Percentiles rank a stretch among this genome's conserved stretches.
phyloP scores from a whole-genome alignment of 306 rosid genomes.

The Pueraria montana region DNA sequence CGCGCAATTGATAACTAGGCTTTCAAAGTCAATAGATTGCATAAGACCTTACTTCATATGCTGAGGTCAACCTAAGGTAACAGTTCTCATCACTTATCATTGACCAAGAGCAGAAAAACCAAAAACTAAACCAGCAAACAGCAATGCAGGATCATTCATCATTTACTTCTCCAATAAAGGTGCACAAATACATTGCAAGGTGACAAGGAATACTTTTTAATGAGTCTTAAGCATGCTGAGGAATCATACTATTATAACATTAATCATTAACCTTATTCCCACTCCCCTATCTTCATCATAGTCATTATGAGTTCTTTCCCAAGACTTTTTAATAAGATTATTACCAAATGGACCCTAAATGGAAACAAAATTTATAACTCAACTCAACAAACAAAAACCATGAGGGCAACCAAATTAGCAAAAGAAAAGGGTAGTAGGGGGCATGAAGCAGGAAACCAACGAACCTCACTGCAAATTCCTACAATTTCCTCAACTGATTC shows the following conservation, averaged over 20 bases:
- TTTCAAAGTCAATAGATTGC: constrained; percentile 24
- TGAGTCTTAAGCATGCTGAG: not conserved
- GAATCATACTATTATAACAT: not conserved
- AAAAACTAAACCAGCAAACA: constrained; percentile 32
- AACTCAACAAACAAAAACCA: not conserved
- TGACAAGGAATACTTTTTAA: not conserved
- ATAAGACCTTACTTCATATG: constrained; percentile 6
- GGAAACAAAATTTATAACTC: not conserved
- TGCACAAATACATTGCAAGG: constrained; percentile 29
- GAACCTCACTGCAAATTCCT: constrained; percentile 84
- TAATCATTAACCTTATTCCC: constrained; percentile 14
- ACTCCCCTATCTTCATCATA: constrained; percentile 3
- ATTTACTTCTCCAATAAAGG: constrained; percentile 15
- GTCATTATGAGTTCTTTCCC: not conserved
- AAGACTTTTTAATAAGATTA: not conserved
- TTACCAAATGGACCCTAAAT: too few relatives aligned
- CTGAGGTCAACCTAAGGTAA: not conserved
- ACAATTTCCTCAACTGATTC: constrained; percentile 79
- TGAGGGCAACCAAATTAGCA: constrained; percentile 29
- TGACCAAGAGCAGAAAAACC: constrained; percentile 25
- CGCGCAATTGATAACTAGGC: not conserved
- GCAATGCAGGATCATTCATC: constrained; percentile 3
- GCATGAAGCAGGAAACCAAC: constrained; percentile 26
- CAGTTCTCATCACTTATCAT: constrained; percentile 7
- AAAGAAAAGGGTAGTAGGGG: constrained; percentile 13